Conservation (phyloP, 176 grass and related monocot species). For the Zea luxurians region DNA sequence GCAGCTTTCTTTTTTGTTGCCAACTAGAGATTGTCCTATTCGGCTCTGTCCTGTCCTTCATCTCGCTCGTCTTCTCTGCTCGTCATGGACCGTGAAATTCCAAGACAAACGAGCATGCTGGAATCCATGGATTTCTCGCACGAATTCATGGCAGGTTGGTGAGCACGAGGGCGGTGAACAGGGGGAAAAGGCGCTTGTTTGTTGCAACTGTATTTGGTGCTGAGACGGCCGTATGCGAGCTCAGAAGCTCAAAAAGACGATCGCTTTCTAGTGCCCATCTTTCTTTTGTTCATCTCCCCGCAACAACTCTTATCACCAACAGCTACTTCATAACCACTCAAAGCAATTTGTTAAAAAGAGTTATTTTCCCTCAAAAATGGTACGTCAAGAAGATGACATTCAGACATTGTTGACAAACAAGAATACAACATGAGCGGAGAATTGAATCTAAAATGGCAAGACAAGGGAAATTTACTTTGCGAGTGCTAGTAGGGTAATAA, state of each 20-base stretch:
- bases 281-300: constrained; percentile 19
- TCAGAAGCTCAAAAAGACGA: constrained; percentile 30
- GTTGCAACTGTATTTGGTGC: constrained; percentile 33
- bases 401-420: neutral
- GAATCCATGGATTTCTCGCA: constrained; percentile 15
- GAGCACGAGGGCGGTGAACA: constrained; percentile 36
- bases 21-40: constrained; percentile 18
- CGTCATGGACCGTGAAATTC: constrained; percentile 20
- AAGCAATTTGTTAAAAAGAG: neutral
- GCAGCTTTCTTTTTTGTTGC: constrained; percentile 30
- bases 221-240: constrained; percentile 3
- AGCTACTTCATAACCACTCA: constrained; percentile 27
- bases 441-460: neutral
- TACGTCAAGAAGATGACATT: neutral
- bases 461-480: neutral
- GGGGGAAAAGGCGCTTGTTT: constrained; percentile 4
- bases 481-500: neutral
- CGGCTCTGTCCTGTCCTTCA: neutral
- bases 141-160: constrained; percentile 20
- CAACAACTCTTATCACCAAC: constrained; percentile 32
- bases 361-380: neutral
- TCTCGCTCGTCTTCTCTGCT: constrained; percentile 2
- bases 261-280: constrained; percentile 22
- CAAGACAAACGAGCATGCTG: constrained; percentile 22
- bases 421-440: neutral